phyloP scores from a whole-genome alignment of 148 eudicot species.

The Heliamphora exappendiculata region DNA sequence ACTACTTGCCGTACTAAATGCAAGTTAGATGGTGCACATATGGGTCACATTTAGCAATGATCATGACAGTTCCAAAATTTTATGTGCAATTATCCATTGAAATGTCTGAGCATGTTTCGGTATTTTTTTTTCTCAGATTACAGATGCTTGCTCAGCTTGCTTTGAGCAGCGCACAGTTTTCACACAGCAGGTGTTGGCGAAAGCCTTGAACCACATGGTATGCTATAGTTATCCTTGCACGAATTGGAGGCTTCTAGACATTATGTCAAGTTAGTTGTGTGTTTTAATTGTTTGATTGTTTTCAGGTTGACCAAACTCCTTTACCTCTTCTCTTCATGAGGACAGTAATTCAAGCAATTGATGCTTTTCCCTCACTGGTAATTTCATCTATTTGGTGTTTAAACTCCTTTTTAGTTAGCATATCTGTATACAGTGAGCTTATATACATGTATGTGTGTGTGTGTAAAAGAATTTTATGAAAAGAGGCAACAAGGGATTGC shows the following conservation, averaged over 20 bases:
- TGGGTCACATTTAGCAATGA: background rate
- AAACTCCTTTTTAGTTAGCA: background rate
- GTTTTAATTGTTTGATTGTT: constrained; percentile 10
- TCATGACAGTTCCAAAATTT: background rate
- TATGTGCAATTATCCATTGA: background rate
- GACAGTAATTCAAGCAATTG: constrained; percentile 92
- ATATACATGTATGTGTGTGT: background rate
- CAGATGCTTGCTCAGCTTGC: constrained; percentile 94
- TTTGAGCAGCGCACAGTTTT: constrained; percentile 99
- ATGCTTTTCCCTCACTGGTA: constrained; percentile 90
- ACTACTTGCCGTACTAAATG: background rate
- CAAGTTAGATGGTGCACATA: background rate
- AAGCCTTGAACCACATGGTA: constrained; percentile 93
- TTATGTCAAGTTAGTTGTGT: background rate
- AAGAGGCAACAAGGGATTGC: too few species aligned
- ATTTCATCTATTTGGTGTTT: constrained; percentile 7
- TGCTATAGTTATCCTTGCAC: constrained; percentile 2
- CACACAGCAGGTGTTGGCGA: constrained; percentile 82
- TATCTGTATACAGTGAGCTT: background rate
- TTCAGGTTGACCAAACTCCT: constrained; percentile 83
- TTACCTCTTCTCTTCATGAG: constrained; percentile 94
- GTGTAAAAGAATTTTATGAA: too few species aligned
- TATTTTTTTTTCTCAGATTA: constrained; percentile 48
- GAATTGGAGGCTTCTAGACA: background rate
- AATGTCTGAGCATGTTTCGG: background rate